Evolutionary conservation across 2,329 filamentous ascomycete species (phyloP).

Genomic region (Capronia epimyces): DNA sequence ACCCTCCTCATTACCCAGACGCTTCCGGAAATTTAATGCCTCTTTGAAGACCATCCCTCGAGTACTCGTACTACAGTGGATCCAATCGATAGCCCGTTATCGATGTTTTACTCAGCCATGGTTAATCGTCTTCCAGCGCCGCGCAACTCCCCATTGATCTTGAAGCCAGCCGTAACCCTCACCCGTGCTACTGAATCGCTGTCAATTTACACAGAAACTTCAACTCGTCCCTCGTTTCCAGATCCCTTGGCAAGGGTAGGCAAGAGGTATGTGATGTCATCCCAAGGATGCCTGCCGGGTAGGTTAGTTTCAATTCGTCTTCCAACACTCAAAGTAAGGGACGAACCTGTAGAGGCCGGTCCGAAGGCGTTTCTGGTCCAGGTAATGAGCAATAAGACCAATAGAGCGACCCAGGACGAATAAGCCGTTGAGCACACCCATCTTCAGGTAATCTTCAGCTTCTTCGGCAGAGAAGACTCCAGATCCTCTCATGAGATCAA

Average conservation of each 20-base stretch:
- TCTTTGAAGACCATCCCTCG: too few species aligned
- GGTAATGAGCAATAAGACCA: slow-evolving; percentile 98
- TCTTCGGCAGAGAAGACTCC: slow-evolving; percentile 94
- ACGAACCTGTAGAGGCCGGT: slow-evolving; percentile 1
- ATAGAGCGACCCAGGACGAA: slow-evolving; percentile 97
- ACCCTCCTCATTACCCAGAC: too few species aligned
- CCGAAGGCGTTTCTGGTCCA: slow-evolving; percentile 85
- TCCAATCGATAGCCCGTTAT: background rate
- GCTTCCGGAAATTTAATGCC: too few species aligned
- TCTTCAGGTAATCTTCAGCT: slow-evolving; percentile 96
- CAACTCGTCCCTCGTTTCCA: slow-evolving; percentile 78
- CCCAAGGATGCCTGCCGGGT: slow-evolving; percentile 98
- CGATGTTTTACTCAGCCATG: background rate
- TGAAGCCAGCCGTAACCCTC: background rate
- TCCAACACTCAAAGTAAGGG: background rate
- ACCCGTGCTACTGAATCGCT: background rate
- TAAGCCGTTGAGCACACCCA: slow-evolving; percentile 98
- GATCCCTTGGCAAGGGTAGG: slow-evolving; percentile 68
- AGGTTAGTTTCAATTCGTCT: slow-evolving; percentile 1
- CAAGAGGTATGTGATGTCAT: slow-evolving; percentile 93
- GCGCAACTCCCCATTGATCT: background rate
- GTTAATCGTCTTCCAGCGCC: background rate
- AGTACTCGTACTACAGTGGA: background rate
- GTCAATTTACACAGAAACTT: slow-evolving; percentile 52
- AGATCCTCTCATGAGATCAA: slow-evolving; percentile 94